These are phyloP conservation scores for Mortierella sp. DNA, from an alignment of 371 early-diverging fungal species.

Conservation along the genomic window DNA sequence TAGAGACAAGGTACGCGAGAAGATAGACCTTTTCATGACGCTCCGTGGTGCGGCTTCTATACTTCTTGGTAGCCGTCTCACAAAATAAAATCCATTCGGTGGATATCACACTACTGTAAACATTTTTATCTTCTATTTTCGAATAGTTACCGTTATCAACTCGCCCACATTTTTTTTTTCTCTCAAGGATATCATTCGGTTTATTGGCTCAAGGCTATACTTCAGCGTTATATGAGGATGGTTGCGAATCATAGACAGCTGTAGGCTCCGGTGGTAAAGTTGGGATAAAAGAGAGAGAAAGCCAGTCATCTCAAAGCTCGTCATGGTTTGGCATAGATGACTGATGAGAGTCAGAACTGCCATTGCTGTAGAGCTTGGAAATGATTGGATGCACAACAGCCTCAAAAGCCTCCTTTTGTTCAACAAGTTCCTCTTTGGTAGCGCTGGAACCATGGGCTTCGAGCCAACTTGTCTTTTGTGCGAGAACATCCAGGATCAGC, in stretches of 20 bases:
- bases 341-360: conserved; percentile 59
- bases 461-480: conserved; percentile 43
- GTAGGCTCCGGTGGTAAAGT: no score
- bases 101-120: no score
- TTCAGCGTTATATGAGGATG: no score
- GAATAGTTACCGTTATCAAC: no score
- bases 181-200: no score
- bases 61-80: neutral
- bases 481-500: conserved; percentile 34
- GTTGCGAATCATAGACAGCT: no score
- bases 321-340: conserved; percentile 45
- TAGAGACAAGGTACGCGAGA: conserved; percentile 15
- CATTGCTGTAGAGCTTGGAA: conserved; percentile 73
- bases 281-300: no score
- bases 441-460: conserved; percentile 60
- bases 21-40: conserved; percentile 20
- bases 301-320: neutral
- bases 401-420: conserved; percentile 83
- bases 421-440: conserved; percentile 61
- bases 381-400: conserved; percentile 84
- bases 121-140: no score
- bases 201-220: no score
- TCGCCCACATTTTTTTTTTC: no score
- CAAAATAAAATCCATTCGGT: no score
- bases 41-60: conserved; percentile 22